phyloP scores from a whole-genome alignment of 495 filamentous ascomycete genomes.

The Melanomma pulvis-pyrius region DNA sequence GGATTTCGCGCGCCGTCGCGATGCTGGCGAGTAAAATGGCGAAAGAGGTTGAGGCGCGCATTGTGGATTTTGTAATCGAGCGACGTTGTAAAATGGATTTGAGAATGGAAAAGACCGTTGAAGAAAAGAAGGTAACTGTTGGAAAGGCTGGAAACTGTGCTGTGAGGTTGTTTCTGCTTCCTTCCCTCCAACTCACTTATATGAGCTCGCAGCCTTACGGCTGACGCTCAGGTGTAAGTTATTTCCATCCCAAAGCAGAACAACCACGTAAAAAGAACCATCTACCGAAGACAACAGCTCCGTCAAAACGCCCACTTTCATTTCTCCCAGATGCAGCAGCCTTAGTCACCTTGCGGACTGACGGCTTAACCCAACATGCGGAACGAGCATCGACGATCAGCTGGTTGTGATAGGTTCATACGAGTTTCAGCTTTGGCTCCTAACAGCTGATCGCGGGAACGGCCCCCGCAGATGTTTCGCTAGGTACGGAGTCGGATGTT shows the following conservation, averaged over 20 bases:
- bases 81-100: neutral
- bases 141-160: neutral
- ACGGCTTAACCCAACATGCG: neutral
- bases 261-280: neutral
- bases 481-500: neutral
- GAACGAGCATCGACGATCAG: neutral
- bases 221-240: neutral
- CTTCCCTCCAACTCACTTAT: neutral
- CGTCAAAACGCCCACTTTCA: neutral
- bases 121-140: neutral
- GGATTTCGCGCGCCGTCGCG: neutral
- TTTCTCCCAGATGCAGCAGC: neutral
- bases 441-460: neutral
- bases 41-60: neutral
- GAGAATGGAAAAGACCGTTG: neutral
- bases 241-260: neutral
- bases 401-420: neutral
- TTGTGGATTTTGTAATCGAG: neutral
- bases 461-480: neutral
- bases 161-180: neutral
- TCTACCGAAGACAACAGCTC: neutral
- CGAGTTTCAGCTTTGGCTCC: neutral
- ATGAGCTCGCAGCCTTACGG: neutral
- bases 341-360: neutral
- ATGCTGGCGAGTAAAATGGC: neutral